These are phyloP conservation scores for Psilocybe azurescens DNA, from an alignment of 768 basidiomycete genomes.

Conservation along the genomic window DNA sequence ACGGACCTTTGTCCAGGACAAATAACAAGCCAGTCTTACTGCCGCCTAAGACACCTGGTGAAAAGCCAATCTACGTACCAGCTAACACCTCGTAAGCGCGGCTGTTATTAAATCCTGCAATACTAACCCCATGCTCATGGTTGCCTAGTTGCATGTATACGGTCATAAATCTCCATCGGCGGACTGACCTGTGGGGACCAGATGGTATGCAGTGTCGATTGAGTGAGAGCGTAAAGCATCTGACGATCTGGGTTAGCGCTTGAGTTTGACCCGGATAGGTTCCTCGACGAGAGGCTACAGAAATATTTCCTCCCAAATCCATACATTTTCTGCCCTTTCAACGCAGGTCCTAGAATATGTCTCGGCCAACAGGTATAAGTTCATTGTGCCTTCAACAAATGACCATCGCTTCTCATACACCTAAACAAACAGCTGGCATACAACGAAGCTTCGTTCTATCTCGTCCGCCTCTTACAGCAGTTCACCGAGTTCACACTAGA, in stretches of 20 bases:
- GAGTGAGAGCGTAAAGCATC: background rate
- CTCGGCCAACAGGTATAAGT: conserved; percentile 43
- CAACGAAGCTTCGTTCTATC: conserved; percentile 65
- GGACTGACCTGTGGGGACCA: conserved; percentile 70
- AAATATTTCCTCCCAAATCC: conserved; percentile 52
- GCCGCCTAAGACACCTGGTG: conserved; percentile 20
- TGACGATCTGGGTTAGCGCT: conserved; percentile 34
- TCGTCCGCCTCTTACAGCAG: conserved; percentile 55
- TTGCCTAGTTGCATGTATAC: conserved; percentile 37
- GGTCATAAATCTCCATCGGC: conserved; percentile 62
- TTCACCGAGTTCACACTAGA: conserved; percentile 37
- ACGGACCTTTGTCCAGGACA: background rate
- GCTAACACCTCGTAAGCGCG: conserved; percentile 25
- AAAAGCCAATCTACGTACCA: conserved; percentile 26
- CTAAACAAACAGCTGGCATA: conserved; percentile 61
- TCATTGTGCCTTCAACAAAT: background rate
- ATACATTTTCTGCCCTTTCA: conserved; percentile 45
- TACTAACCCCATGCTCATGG: background rate
- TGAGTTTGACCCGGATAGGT: conserved; percentile 59
- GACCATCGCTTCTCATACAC: background rate
- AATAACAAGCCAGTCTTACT: conserved; percentile 18
- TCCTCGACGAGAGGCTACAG: conserved; percentile 53
- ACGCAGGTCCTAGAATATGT: conserved; percentile 42
- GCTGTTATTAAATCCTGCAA: background rate
- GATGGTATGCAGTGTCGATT: conserved; percentile 47